Evolutionary conservation across 495 filamentous ascomycete genomes (phyloP).

Genomic region (Sabuloglossum arenarium): DNA sequence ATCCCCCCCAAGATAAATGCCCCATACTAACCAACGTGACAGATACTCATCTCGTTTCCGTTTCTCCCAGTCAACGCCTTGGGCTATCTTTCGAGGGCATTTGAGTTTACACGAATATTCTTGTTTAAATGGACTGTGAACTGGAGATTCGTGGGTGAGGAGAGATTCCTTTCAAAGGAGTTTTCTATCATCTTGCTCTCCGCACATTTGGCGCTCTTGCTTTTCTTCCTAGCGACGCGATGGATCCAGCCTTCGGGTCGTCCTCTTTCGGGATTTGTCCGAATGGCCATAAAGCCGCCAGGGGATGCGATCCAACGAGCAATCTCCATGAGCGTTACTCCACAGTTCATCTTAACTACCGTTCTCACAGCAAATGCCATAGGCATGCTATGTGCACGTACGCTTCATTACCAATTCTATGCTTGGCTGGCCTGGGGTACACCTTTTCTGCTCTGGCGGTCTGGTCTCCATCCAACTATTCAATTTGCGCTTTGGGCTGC

Average conservation of each 20-base stretch:
- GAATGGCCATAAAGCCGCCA: conserved; percentile 32
- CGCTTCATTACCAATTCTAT: conserved; percentile 95
- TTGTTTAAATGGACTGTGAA: conserved; percentile 98
- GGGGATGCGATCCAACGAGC: conserved; percentile 26
- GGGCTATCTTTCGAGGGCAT: conserved; percentile 62
- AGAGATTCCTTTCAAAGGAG: conserved; percentile 50
- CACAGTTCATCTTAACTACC: conserved; percentile 53
- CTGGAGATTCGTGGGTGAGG: conserved; percentile 81
- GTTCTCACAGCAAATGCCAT: conserved; percentile 63
- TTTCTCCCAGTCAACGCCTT: conserved; percentile 46
- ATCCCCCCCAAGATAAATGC: neutral
- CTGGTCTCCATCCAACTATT: conserved; percentile 48
- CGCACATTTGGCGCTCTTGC: conserved; percentile 44
- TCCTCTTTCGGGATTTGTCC: conserved; percentile 25
- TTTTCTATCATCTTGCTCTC: conserved; percentile 51
- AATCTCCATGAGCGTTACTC: conserved; percentile 38
- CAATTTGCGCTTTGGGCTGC: conserved; percentile 55
- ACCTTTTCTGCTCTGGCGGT: conserved; percentile 76
- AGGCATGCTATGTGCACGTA: conserved; percentile 77
- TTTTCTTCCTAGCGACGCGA: conserved; percentile 31
- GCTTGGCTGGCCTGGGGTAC: conserved; percentile 81
- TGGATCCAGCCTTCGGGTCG: conserved; percentile 34
- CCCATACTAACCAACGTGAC: neutral
- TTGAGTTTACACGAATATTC: conserved; percentile 76
- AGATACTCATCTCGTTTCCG: conserved; percentile 47